Base-by-base conservation (phyloP, 2,329 filamentous ascomycete genomes). In the Ophiostoma australiae region DNA sequence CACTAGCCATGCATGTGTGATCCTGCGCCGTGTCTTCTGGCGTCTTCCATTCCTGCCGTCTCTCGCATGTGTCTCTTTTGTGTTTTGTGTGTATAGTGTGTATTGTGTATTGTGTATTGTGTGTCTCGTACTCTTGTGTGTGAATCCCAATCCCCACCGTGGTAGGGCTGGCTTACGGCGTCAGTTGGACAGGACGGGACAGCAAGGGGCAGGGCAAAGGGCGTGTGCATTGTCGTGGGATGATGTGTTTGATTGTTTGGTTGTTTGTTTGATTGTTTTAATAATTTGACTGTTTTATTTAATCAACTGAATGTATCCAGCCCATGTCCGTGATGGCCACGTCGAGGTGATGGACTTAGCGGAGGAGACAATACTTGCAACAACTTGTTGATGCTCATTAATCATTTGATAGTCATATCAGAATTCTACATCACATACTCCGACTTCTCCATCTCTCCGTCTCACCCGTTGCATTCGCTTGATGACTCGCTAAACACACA, bases 81-180 rank as follows among this genome's bases (percentile, higher is more conserved):
- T 27, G 48, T 55, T 3, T 55, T 55, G 20, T 20, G 2, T n/a
- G 37, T 39, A 11, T 39, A 4, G 39, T 27, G 52, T 4, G n/a
- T 58, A 31, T 31, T 20, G 15, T 55, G 48, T 55, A 4, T 55
- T 55, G 2, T n/a, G 37, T 39, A 11, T 39, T 15, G 39, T 27
- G 52, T 4, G n/a, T 58, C 23, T 58, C 17, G 52, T 13, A 27
- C n/a, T 20, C 48, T n/a, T 52, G 17, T 31, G 48, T 20, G n/a
- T 52, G 52, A 27, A 15, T 58, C 6, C n/a, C 52, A 58, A 33
- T 35, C 61, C 31, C 61, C 61, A 65, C 61, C 20, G 61, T 65
- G 31, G 61, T 65, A 65, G 61, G 61, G 61, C 61, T 65, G 61
- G 33, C 61, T 65, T 31, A 63, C 31, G 61, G 31, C 61, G 61